Conservation (phyloP, 208 protist genomes). For the Crithidia fasciculata region DNA sequence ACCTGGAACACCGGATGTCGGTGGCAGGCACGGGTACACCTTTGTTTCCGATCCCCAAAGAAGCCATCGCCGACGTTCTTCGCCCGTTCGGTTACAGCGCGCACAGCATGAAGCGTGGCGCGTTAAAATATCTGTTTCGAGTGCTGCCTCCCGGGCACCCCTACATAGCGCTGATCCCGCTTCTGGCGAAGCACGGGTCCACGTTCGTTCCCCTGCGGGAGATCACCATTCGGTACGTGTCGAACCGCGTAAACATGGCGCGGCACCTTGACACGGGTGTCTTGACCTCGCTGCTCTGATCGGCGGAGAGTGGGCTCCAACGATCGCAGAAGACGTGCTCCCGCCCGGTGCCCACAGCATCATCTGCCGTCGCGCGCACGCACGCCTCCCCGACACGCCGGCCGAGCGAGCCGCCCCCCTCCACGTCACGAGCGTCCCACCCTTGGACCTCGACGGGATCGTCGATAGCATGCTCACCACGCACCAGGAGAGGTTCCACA, state of each 20-base stretch:
- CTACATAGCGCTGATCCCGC: conserved; percentile 1
- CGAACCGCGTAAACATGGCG: not conserved
- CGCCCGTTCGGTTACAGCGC: conserved; percentile 17
- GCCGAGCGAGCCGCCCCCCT: conserved; percentile 1
- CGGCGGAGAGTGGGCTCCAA: conserved; percentile 19
- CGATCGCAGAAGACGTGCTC: not conserved
- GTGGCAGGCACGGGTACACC: not conserved
- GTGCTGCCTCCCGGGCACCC: not conserved
- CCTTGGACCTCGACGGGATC: conserved; percentile 1
- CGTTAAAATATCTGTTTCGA: conserved; percentile 10
- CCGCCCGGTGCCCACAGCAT: conserved; percentile 7
- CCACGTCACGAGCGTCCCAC: not conserved
- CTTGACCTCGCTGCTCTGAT: conserved; percentile 23
- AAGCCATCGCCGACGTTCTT: conserved; percentile 5
- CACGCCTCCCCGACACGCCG: conserved; percentile 12
- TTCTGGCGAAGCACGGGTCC: conserved; percentile 28
- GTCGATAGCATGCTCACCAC: not conserved
- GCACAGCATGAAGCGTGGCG: conserved; percentile 32
- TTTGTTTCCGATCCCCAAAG: conserved; percentile 20
- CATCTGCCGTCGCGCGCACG: not conserved
- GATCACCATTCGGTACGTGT: conserved; percentile 20
- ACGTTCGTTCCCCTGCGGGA: not conserved
- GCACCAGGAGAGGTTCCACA: not conserved
- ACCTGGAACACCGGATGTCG: not conserved
- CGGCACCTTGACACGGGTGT: conserved; percentile 18